Conservation (phyloP, 2,329 filamentous ascomycete species). For the Aureobasidium pullulans region DNA sequence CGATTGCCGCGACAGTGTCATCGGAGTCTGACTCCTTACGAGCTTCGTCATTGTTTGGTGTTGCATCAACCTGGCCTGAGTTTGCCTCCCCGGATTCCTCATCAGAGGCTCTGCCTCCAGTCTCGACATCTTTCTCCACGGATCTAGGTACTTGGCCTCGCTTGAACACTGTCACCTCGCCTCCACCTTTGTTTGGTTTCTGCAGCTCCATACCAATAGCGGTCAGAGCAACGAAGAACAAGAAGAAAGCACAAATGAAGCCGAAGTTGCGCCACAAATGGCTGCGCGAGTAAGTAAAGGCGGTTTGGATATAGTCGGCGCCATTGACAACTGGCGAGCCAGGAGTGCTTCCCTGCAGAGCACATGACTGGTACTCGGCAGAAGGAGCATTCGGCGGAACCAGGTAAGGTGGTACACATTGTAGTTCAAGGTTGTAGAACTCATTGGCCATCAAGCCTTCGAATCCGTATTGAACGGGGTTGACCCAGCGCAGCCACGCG, state of each 20-base stretch:
- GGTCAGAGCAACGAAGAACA: constrained; percentile 68
- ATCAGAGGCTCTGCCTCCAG: constrained; percentile 36
- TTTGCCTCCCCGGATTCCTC: constrained; percentile 42
- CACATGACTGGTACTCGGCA: constrained; percentile 72
- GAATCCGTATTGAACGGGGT: constrained; percentile 67
- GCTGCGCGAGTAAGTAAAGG: constrained; percentile 57
- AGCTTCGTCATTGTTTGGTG: constrained; percentile 18
- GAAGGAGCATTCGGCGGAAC: constrained; percentile 65
- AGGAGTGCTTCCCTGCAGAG: constrained; percentile 61
- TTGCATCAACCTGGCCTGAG: not conserved
- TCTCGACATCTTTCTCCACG: constrained; percentile 30
- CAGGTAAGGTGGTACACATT: constrained; percentile 60
- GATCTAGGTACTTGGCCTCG: constrained; percentile 26
- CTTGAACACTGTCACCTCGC: constrained; percentile 44
- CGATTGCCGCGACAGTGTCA: constrained; percentile 41
- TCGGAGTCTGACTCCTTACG: constrained; percentile 26
- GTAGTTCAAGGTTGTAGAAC: constrained; percentile 61
- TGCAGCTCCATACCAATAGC: constrained; percentile 39
- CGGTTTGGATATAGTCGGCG: constrained; percentile 58
- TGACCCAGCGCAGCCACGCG: constrained; percentile 69
- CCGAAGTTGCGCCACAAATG: constrained; percentile 80
- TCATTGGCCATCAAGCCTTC: constrained; percentile 80
- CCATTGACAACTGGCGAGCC: constrained; percentile 61
- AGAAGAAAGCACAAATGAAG: constrained; percentile 68
- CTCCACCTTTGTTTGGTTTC: constrained; percentile 52